Percentiles rank a stretch among this genome's conserved stretches.
These are phyloP conservation scores for Fusarium algeriense DNA, from an alignment of 2,329 filamentous ascomycete species.

Conservation along the genomic window DNA sequence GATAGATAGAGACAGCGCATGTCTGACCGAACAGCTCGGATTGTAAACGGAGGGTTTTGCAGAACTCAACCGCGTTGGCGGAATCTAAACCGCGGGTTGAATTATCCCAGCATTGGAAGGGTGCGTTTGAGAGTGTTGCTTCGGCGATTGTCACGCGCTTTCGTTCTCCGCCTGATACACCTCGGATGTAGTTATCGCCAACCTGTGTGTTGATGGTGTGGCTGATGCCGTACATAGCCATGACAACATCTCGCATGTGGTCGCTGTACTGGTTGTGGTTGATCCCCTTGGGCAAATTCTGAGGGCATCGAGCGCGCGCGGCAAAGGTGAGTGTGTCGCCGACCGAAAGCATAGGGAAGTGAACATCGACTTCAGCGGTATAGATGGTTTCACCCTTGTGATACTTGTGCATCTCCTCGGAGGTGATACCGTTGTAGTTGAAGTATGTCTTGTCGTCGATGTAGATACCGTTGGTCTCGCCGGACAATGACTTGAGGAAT, in stretches of 20 bases:
- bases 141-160: conserved; percentile 84
- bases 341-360: conserved; percentile 69
- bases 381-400: conserved; percentile 40
- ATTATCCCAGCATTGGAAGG: conserved; percentile 53
- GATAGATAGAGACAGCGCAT: conserved; percentile 62
- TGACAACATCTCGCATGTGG: conserved; percentile 72
- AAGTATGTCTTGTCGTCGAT: conserved; percentile 59
- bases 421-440: conserved; percentile 39
- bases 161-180: conserved; percentile 81
- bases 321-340: conserved; percentile 74
- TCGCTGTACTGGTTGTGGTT: conserved; percentile 64
- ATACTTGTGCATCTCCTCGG: conserved; percentile 37
- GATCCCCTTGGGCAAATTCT: conserved; percentile 68
- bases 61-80: conserved; percentile 49
- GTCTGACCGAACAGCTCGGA: conserved; percentile 46
- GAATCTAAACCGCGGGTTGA: conserved; percentile 50
- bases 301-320: conserved; percentile 69
- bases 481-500: conserved; percentile 67
- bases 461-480: conserved; percentile 74
- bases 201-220: conserved; percentile 80
- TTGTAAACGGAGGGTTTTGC: conserved; percentile 43
- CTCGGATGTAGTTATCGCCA: conserved; percentile 76
- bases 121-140: conserved; percentile 67
- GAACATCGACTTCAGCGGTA: conserved; percentile 42
- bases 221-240: conserved; percentile 74